phyloP scores from a whole-genome alignment of 106 monocot species.

The Dendrobium officinale region DNA sequence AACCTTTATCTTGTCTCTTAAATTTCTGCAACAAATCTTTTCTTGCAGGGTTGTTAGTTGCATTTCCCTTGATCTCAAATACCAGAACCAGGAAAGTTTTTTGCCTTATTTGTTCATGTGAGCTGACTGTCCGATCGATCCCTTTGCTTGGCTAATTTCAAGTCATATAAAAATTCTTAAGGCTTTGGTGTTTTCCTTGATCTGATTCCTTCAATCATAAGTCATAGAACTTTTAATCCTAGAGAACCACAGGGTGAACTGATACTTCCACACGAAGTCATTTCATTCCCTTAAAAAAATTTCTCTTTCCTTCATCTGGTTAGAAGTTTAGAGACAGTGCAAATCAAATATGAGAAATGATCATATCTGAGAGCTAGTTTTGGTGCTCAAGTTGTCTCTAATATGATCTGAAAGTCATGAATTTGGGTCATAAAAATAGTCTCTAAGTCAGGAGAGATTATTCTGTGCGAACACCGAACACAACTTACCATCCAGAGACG shows the following conservation, averaged over 20 bases:
- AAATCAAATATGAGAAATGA: neutral
- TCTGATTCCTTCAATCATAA: neutral
- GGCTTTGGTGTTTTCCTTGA: neutral
- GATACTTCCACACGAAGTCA: neutral
- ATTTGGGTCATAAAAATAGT: too few relatives aligned
- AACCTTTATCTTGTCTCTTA: too few relatives aligned
- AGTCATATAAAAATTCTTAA: neutral
- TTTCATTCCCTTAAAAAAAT: neutral
- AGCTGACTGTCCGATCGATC: neutral
- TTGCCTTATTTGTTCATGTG: neutral
- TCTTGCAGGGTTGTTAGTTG: neutral
- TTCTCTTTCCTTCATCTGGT: neutral
- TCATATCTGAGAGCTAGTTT: too few relatives aligned
- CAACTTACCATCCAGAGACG: too few relatives aligned
- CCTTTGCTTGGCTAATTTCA: neutral
- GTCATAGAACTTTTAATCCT: neutral
- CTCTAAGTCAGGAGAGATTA: too few relatives aligned
- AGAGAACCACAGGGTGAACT: neutral
- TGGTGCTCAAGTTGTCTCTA: too few relatives aligned
- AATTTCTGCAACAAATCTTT: neutral
- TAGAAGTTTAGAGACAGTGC: neutral
- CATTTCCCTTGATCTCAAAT: neutral
- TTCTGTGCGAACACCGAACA: too few relatives aligned
- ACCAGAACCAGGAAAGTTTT: neutral
- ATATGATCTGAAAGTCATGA: too few relatives aligned